Conservation (phyloP, 176 grass and related monocot genomes). For the Guadua angustifolia region DNA sequence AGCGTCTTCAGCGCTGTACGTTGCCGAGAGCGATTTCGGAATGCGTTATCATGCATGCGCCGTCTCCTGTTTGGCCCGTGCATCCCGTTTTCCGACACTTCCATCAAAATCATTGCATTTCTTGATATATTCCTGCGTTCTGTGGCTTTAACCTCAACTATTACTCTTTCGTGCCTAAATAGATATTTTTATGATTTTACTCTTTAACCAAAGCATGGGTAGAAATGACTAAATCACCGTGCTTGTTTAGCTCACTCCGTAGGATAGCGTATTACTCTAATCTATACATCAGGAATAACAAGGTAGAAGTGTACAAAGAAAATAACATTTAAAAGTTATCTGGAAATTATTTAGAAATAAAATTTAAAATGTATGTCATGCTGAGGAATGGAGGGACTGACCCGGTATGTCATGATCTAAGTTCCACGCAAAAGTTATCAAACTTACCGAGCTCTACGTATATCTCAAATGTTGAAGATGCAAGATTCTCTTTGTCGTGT, state of each 20-base stretch:
- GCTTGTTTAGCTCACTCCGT: too few species aligned
- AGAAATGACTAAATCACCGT: too few species aligned
- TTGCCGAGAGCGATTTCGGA: conserved; percentile 61
- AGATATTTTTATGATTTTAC: too few species aligned
- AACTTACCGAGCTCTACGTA: background rate
- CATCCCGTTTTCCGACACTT: conserved; percentile 51
- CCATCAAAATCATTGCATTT: too few species aligned
- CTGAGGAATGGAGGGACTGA: background rate
- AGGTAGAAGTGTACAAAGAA: too few species aligned
- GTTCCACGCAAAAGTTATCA: background rate
- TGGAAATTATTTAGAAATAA: too few species aligned
- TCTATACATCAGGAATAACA: too few species aligned
- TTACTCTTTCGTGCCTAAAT: too few species aligned
- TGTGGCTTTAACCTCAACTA: background rate
- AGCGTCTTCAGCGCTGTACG: conserved; percentile 81
- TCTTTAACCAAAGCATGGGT: too few species aligned
- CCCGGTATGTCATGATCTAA: background rate
- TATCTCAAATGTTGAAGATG: background rate
- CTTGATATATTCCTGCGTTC: background rate
- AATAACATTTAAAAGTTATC: too few species aligned
- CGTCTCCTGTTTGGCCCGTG: conserved; percentile 16
- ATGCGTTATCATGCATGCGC: conserved; percentile 55
- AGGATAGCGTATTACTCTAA: too few species aligned
- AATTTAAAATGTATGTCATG: too few species aligned
- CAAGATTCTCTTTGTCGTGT: background rate